Base-by-base conservation (phyloP, 345 rosid species). In the Nasturtium officinale region DNA sequence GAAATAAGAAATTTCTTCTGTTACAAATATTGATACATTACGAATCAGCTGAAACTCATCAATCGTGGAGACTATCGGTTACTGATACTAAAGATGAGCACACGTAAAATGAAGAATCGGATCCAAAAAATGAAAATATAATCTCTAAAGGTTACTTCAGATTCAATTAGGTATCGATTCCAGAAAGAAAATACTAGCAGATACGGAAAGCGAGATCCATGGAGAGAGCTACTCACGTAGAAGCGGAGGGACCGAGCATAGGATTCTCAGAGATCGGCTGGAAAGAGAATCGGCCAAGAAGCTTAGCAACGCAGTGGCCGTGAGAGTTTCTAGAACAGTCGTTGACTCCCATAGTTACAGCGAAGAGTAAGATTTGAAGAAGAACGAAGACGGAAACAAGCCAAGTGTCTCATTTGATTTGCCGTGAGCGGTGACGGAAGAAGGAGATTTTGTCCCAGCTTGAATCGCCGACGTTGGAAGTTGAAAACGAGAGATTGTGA, bases 221-320 rank as follows among this genome's bases (percentile, higher is more conserved):
- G 26, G 23, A 58, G 18, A 38, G 56, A 50, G 62, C 16, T 9
- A 69, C 89, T 69, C 16, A 89, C 96, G 95, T 80, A 29, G 98
- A 92, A 60, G 95, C 85, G 48, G 95, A 87, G 43, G 96, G 96
- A 3, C 97, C 97, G 63, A 91, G 92, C 75, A 91, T 77, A 58
- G 95, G 98, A 76, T 91, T 91, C 83, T 94, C 95, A 9, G 83
- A 75, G 69, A 91, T 81, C 29, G 89, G 96, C 81, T 94, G 98
- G 38, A 91, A 91, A 17, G 94, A 85, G 65, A 83, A 69, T 69
- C 83, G 78, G 4, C 89, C 83, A 3, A 85, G 76, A 61, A 73
- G 46, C 63, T 77, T 61, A 43, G 77, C 68, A 42, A 82, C 81
- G 73, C 92, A 89, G 33, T 86, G 86, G 2, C 80, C 91, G 42